A percentile compares a stretch with the other conserved stretches of the same genome.
Conservation (phyloP, 768 basidiomycete species). For the Phanerochaete carnosa region DNA sequence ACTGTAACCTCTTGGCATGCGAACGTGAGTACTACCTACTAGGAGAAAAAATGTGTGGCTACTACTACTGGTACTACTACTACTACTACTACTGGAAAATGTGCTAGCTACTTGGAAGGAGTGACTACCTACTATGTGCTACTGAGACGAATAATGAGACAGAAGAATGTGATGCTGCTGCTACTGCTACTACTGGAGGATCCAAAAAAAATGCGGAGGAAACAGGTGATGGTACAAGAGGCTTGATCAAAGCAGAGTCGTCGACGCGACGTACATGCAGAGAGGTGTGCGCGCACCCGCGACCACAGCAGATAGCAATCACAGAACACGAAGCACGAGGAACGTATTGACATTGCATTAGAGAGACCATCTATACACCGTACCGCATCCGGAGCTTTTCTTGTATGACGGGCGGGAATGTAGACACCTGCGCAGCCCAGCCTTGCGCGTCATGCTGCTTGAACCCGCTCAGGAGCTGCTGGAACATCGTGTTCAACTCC, state of each 20-base stretch:
- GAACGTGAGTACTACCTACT: not conserved
- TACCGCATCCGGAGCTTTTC: conserved; percentile 86
- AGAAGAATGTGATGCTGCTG: conserved; percentile 3
- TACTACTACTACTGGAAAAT: conserved; percentile 1
- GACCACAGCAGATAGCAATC: not conserved
- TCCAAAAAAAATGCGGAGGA: conserved; percentile 10
- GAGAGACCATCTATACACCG: conserved; percentile 45
- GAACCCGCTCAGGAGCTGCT: conserved; percentile 83
- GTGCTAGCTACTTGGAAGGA: not conserved
- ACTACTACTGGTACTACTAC: not conserved
- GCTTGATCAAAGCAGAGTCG: not conserved
- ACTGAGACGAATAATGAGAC: not conserved
- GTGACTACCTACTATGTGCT: not conserved
- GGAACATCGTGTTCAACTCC: conserved; percentile 94
- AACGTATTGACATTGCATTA: not conserved
- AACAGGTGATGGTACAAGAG: conserved; percentile 1
- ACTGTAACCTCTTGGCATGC: not conserved
- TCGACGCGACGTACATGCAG: not conserved
- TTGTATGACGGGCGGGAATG: conserved; percentile 87
- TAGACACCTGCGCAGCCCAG: conserved; percentile 80
- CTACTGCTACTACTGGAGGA: conserved; percentile 16
- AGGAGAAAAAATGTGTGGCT: not conserved
- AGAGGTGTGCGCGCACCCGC: not conserved
- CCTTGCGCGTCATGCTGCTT: conserved; percentile 81
- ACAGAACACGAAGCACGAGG: not conserved